Evolutionary conservation across 768 basidiomycete genomes (phyloP).

Genomic region (Neoboletus magnificus): DNA sequence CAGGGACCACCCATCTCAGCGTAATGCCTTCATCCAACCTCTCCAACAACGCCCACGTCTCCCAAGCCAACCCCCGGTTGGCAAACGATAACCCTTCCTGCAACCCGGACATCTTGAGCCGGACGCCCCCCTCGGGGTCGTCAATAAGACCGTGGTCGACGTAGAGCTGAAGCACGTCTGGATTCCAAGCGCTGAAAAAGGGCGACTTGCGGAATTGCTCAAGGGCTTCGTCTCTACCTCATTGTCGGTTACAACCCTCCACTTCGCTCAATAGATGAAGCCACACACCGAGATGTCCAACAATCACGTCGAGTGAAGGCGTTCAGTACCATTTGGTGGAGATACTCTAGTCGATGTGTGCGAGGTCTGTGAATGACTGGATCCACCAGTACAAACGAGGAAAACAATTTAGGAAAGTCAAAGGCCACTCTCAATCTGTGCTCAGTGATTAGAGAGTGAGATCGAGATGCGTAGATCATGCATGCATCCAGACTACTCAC

Average conservation of each 20-base stretch:
- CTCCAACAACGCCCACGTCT: slow-evolving; percentile 29
- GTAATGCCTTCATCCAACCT: slow-evolving; percentile 25
- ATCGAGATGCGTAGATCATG: background rate
- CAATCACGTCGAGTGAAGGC: slow-evolving; percentile 56
- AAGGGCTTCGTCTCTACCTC: slow-evolving; percentile 56
- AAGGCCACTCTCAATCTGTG: slow-evolving; percentile 63
- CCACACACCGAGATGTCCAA: slow-evolving; percentile 60
- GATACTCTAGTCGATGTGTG: background rate
- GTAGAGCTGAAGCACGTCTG: slow-evolving; percentile 56
- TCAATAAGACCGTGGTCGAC: slow-evolving; percentile 52
- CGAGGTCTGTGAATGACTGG: slow-evolving; percentile 54
- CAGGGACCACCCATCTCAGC: slow-evolving; percentile 30
- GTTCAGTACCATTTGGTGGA: slow-evolving; percentile 27
- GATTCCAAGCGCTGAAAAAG: slow-evolving; percentile 75
- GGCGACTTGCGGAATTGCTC: slow-evolving; percentile 45
- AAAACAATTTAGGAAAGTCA: slow-evolving; percentile 62
- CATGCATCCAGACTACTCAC: slow-evolving; percentile 41
- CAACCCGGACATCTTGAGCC: slow-evolving; percentile 62
- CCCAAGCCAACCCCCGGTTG: slow-evolving; percentile 33
- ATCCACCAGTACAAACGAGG: slow-evolving; percentile 71
- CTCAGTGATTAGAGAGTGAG: background rate
- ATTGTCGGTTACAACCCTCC: background rate
- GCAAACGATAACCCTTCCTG: slow-evolving; percentile 64
- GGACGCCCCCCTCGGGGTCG: slow-evolving; percentile 37
- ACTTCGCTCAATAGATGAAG: background rate